A percentile compares a stretch with the other conserved stretches of the same genome.
phyloP scores from a whole-genome alignment of 805 yeast genomes.

The Yamadazyma olivae region DNA sequence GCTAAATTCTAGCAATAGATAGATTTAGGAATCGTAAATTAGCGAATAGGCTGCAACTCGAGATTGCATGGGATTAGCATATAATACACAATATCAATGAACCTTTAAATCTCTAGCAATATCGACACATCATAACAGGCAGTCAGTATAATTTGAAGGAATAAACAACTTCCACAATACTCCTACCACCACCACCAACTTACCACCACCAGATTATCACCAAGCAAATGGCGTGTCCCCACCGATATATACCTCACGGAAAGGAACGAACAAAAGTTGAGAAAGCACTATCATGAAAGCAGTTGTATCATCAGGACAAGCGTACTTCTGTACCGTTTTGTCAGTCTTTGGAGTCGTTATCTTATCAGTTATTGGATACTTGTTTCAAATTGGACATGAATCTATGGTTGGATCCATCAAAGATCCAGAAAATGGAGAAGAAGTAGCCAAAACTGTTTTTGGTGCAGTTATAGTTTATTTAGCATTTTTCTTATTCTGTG shows the following conservation, averaged over 20 bases:
- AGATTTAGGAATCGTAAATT: no score
- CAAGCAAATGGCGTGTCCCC: background rate
- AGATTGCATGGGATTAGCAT: no score
- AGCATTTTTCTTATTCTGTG: conserved; percentile 83
- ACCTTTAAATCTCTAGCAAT: no score
- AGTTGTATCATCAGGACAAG: conserved; percentile 63
- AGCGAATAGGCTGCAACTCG: no score
- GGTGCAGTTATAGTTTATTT: conserved; percentile 85
- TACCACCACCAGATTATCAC: no score
- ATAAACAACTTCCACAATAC: no score
- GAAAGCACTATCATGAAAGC: conserved; percentile 31
- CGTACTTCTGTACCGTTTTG: conserved; percentile 92
- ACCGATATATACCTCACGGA: background rate
- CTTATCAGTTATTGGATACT: conserved; percentile 75
- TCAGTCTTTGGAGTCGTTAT: conserved; percentile 92
- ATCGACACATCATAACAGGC: no score
- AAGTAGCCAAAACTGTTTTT: conserved; percentile 87
- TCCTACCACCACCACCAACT: no score
- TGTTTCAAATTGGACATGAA: conserved; percentile 81
- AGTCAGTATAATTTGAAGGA: no score
- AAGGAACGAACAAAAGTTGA: background rate
- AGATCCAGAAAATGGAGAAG: conserved; percentile 91
- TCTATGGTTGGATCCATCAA: conserved; percentile 87
- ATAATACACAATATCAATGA: no score
- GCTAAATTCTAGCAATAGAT: no score